Evolutionary conservation across 495 filamentous ascomycete species (phyloP).

Genomic region (Alectoria sarmentosa): DNA sequence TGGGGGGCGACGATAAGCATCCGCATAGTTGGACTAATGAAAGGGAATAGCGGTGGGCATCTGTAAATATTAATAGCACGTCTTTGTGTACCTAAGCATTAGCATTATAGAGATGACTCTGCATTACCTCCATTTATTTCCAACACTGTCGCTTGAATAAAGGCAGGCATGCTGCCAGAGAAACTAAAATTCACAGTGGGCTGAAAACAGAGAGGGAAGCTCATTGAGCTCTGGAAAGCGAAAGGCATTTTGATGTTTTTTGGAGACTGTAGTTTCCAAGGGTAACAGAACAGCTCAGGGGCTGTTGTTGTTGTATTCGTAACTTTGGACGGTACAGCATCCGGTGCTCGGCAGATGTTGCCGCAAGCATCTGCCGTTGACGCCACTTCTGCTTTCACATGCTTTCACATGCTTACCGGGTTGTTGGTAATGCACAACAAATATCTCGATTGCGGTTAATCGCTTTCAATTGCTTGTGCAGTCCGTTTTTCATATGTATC

Average conservation of each 20-base stretch:
- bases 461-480: neutral
- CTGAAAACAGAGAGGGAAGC: no score
- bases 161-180: neutral
- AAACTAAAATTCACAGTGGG: neutral
- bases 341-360: neutral
- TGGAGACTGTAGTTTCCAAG: no score
- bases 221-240: no score
- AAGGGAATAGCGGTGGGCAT: neutral
- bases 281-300: no score
- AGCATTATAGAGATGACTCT: neutral
- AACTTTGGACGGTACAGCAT: no score
- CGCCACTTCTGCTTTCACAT: slow-evolving; percentile 14
- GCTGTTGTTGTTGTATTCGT: no score
- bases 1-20: neutral
- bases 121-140: neutral
- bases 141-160: neutral
- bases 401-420: slow-evolving; percentile 17
- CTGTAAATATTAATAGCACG: slow-evolving; percentile 11
- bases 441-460: neutral
- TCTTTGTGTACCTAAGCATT: neutral
- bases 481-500: neutral
- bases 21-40: slow-evolving; percentile 18
- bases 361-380: slow-evolving; percentile 7
- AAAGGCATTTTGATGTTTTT: no score
- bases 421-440: slow-evolving; percentile 13